Conservation (phyloP, 2,329 filamentous ascomycete species). For the Penicillium sp. region DNA sequence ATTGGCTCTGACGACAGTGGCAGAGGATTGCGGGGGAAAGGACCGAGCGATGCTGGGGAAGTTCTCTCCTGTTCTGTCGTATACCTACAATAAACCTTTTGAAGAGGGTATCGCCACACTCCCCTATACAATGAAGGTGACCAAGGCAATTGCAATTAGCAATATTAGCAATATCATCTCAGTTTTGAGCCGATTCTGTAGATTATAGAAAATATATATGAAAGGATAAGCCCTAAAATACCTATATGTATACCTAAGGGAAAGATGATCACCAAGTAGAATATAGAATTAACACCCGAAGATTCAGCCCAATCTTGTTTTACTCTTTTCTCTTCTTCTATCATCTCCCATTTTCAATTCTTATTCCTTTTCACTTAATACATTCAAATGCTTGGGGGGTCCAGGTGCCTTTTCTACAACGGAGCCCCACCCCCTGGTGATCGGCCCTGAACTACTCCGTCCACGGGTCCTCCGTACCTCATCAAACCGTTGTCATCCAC, state of each 20-base stretch:
- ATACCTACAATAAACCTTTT: neutral
- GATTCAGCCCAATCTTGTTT: constrained; percentile 6
- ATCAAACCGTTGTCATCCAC: constrained; percentile 21
- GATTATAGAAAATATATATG: too few species aligned
- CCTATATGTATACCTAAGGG: neutral
- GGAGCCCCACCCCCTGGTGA: constrained; percentile 20
- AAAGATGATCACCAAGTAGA: neutral
- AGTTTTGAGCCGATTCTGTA: neutral
- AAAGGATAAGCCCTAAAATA: neutral
- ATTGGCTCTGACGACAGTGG: neutral
- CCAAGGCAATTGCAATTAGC: neutral
- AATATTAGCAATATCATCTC: neutral
- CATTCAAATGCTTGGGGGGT: neutral
- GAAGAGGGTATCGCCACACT: neutral
- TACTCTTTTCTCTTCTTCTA: neutral
- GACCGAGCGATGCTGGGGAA: neutral
- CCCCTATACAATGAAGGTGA: neutral
- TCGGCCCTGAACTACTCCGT: constrained; percentile 16
- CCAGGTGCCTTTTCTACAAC: neutral
- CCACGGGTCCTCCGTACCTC: constrained; percentile 17
- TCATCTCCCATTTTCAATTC: neutral
- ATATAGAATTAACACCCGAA: neutral
- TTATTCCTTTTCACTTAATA: neutral
- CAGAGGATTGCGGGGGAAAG: constrained; percentile 2
- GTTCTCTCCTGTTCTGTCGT: neutral